Base-by-base conservation (phyloP, 371 early-diverging fungal species). In the Mucor sp. region DNA sequence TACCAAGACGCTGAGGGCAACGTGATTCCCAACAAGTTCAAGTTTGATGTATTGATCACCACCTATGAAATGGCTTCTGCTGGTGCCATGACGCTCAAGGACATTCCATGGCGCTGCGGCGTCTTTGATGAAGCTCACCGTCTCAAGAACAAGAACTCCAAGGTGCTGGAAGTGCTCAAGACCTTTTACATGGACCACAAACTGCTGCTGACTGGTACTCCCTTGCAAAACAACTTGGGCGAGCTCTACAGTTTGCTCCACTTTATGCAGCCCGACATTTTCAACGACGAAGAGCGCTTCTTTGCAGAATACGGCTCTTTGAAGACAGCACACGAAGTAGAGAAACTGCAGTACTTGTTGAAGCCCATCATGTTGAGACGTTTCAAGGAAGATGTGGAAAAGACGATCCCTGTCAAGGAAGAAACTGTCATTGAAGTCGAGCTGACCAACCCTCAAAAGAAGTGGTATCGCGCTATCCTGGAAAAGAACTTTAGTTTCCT, bases 81-180 rank as follows among this genome's bases (percentile, higher is more conserved):
- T 19, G 88, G 89, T 35, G 81, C 86, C 8, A 75, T 89, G 12
- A 90, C 92, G 64, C 75, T 97, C 27, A 83, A 86, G 47, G 87
- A 90, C 14, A 86, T 97, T 65, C 81, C 85, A 3, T 98, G 95
- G 94, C 78, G 90, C 43, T 89, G 88, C 17, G 90, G 88, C 32
- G 91, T 97, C 23, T 88, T 99, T 60, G 99, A 99, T 75, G 99
- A 97, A 77, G 99, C 97, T 0, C 99, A 99, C 77, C 85, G 95
- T 56, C 78, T 99, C 32, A 99, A 99, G 75, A 96, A 95, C 76
- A 88, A 85, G 76, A 70, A 78, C 41, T 81, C 81, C 60, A 81
- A 81, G 53, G 81, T 81, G 17, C 33, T 70, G 9, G 81, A 81
- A 60, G 59, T 81, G 9, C 60, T 81, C 15, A 78, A 73, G 65